phyloP scores from a whole-genome alignment of 805 yeast species.

The Debaryomyces prosopidis region DNA sequence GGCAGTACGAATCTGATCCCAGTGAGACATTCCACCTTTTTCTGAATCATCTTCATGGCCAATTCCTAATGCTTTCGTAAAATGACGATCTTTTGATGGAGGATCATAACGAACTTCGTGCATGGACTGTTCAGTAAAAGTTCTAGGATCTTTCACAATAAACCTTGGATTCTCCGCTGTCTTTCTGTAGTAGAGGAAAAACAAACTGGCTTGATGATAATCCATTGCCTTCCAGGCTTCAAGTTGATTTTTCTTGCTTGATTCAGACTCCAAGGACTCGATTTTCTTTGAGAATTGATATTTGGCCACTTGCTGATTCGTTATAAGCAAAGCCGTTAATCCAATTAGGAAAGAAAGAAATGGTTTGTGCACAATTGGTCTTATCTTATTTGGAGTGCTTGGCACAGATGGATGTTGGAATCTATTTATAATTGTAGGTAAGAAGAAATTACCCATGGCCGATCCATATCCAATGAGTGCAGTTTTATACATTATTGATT shows the following conservation, averaged over 20 bases:
- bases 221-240: constrained; percentile 40
- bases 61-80: constrained; percentile 6
- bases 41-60: constrained; percentile 3
- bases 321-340: constrained; percentile 22
- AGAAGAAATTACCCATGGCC: constrained; percentile 25
- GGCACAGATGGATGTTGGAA: constrained; percentile 2
- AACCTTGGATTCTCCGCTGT: constrained; percentile 53
- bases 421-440: constrained; percentile 30
- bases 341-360: constrained; percentile 34
- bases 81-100: constrained; percentile 4
- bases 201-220: constrained; percentile 34
- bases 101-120: constrained; percentile 32
- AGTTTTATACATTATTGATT: constrained; percentile 21
- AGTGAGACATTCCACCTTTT: constrained; percentile 17
- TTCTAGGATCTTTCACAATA: constrained; percentile 57
- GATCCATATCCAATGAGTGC: constrained; percentile 26
- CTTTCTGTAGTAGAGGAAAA: constrained; percentile 49
- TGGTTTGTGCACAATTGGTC: constrained; percentile 26
- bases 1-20: constrained; percentile 37
- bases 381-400: background rate
- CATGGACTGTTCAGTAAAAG: constrained; percentile 21
- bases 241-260: constrained; percentile 15
- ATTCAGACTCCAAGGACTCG: constrained; percentile 12
- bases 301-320: constrained; percentile 24
- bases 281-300: constrained; percentile 22